phyloP scores from a whole-genome alignment of 192 early-diverging fungal species.

The Chytriomyces sp. region DNA sequence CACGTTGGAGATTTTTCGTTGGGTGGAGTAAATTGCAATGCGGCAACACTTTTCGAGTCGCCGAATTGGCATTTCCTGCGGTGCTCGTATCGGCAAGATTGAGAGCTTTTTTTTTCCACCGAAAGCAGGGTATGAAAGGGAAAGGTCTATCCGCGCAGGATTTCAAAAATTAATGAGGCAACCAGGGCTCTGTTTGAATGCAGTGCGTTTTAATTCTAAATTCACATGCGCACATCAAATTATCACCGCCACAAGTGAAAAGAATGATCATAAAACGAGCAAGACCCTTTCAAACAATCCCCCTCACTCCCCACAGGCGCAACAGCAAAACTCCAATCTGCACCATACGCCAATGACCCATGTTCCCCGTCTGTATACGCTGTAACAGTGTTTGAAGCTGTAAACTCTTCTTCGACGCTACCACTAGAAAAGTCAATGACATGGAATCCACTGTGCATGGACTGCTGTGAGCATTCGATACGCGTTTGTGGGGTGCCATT shows the following conservation, averaged over 20 bases:
- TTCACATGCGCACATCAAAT: background rate
- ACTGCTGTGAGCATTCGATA: slow-evolving; percentile 73
- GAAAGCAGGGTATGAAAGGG: too few species aligned
- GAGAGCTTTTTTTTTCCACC: too few species aligned
- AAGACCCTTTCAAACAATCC: slow-evolving; percentile 51
- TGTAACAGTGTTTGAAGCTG: background rate
- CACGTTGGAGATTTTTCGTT: too few species aligned
- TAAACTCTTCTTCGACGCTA: slow-evolving; percentile 33
- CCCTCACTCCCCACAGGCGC: background rate
- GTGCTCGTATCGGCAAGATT: too few species aligned
- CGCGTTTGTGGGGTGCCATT: slow-evolving; percentile 85
- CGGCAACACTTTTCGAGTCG: too few species aligned
- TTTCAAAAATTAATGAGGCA: too few species aligned
- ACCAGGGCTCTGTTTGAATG: too few species aligned
- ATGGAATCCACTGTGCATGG: slow-evolving; percentile 93
- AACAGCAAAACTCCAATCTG: slow-evolving; percentile 52
- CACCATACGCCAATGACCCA: slow-evolving; percentile 56
- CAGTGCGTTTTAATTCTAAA: too few species aligned
- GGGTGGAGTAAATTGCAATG: too few species aligned
- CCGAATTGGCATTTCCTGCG: too few species aligned
- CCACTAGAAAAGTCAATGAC: slow-evolving; percentile 59
- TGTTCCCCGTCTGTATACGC: slow-evolving; percentile 42
- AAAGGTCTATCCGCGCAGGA: too few species aligned
- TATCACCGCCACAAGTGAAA: slow-evolving; percentile 52
- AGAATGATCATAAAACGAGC: slow-evolving; percentile 64